Evolutionary conservation across 2,329 filamentous ascomycete genomes (phyloP).

Genomic region (Talaromyces marneffei): DNA sequence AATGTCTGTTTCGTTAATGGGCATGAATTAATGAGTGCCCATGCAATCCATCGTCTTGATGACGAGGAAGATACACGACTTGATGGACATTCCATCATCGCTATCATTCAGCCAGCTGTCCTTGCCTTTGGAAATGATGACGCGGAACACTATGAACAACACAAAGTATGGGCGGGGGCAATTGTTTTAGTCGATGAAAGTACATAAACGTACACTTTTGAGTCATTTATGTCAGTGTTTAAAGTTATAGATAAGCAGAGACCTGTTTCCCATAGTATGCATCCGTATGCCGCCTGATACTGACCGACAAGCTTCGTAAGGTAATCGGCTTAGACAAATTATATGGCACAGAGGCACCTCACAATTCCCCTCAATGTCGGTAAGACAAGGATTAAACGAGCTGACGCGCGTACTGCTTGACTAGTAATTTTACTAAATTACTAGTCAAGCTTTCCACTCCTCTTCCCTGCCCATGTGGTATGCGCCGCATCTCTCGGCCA

Average conservation of each 20-base stretch:
- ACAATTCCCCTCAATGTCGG: not conserved
- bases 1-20: not conserved
- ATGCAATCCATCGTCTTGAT: constrained; percentile 18
- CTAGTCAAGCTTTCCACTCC: constrained; percentile 12
- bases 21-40: constrained; percentile 14
- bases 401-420: not conserved
- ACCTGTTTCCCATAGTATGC: not conserved
- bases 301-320: not conserved
- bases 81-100: constrained; percentile 16
- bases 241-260: not conserved
- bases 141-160: constrained; percentile 20
- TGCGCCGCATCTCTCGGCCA: constrained; percentile 1
- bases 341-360: not conserved
- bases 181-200: constrained; percentile 18
- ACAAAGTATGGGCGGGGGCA: constrained; percentile 20
- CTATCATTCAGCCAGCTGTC: constrained; percentile 19
- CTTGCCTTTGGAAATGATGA: constrained; percentile 21
- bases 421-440: not conserved
- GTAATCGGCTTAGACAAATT: not conserved
- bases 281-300: too few species aligned
- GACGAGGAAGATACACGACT: constrained; percentile 18
- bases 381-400: not conserved
- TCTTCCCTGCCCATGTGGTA: not conserved
- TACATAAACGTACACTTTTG: not conserved
- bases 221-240: not conserved